Conservation (phyloP, 2,329 filamentous ascomycete genomes). For the Lasiodiplodia theobromae region DNA sequence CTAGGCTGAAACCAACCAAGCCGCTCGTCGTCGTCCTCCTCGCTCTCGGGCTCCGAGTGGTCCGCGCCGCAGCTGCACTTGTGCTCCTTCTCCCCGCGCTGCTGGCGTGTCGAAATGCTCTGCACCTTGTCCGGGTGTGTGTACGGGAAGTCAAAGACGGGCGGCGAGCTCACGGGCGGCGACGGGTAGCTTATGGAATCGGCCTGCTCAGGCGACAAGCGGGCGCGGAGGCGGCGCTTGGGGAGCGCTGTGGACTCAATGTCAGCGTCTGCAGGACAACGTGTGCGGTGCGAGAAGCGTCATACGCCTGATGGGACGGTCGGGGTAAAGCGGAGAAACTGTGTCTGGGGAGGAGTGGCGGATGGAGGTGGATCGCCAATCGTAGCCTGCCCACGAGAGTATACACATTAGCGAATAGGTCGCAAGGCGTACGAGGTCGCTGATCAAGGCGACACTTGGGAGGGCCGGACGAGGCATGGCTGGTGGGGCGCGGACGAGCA, state of each 20-base stretch:
- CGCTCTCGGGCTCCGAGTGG: conserved; percentile 63
- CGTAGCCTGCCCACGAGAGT: conserved; percentile 44
- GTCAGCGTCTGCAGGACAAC: conserved; percentile 22
- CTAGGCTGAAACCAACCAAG: conserved; percentile 30
- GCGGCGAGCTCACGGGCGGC: conserved; percentile 71
- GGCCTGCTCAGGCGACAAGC: conserved; percentile 83
- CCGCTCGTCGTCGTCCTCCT: conserved; percentile 64
- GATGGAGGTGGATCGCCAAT: conserved; percentile 47
- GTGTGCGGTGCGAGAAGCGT: conserved; percentile 26
- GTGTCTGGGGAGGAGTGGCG: conserved; percentile 65
- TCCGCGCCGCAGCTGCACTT: conserved; percentile 55
- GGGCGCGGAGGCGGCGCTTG: conserved; percentile 84
- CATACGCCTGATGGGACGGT: conserved; percentile 78
- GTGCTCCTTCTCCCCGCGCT: conserved; percentile 60
- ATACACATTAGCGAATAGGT: conserved; percentile 30
- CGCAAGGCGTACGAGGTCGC: conserved; percentile 32
- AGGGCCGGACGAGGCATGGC: conserved; percentile 33
- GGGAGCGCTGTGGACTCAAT: conserved; percentile 69
- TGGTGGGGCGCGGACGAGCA: conserved; percentile 28
- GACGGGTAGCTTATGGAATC: conserved; percentile 84
- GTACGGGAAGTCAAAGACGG: conserved; percentile 77
- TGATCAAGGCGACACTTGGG: conserved; percentile 43
- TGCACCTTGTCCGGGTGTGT: conserved; percentile 42
- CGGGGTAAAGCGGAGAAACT: conserved; percentile 80
- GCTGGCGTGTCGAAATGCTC: conserved; percentile 44